Base-by-base conservation (phyloP, 2,329 filamentous ascomycete genomes). In the Ascochyta koolunga region DNA sequence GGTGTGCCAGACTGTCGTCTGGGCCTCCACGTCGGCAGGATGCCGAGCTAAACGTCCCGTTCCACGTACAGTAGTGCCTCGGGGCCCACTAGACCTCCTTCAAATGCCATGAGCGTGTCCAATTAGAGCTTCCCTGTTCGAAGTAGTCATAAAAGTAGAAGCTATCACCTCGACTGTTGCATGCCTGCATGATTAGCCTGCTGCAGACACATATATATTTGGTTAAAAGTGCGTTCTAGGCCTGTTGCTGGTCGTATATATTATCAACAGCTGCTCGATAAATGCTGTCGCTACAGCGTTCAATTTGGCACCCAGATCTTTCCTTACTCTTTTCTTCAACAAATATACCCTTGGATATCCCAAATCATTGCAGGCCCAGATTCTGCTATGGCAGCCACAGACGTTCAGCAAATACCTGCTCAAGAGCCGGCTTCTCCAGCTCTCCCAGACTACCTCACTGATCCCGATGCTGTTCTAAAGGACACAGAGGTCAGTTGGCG, bases 401-500 rank as follows among this genome's bases (percentile, higher is more conserved):
- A 71, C 19, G 64, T 66, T 27, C 65, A 72, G 53, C 54, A 59
- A 9, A 54, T 54, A 45, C 61, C 60, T 18, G 49, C 56, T 6
- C 54, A 62, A 19, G 58, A 70, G 16, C 66, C 76, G 45, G 61
- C 73, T 22, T 71, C 76, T 24, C 71, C 76, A 59, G 66, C 69
- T 21, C 62, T 80, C 4, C 84, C 85, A 19, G 85, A 87, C 69
- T 87, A 86, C 61, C 76, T 86, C 48, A 77, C 81, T 16, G 80
- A 84, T 58, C 80, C 83, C 0, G 80, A 87, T 67, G 84, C 84
- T 21, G 82, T 86, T 39, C 76, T 86, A 44, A 78, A 79, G 45
- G 83, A 86, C 59, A 63, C 68, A 41, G 70, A 79, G 10, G 82
- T 81, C 10, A 76, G 79, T 49, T 89, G 86, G 86, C 77, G 86